Conservation (phyloP, 176 grass and related monocot species). For the Microstegium vimineum region DNA sequence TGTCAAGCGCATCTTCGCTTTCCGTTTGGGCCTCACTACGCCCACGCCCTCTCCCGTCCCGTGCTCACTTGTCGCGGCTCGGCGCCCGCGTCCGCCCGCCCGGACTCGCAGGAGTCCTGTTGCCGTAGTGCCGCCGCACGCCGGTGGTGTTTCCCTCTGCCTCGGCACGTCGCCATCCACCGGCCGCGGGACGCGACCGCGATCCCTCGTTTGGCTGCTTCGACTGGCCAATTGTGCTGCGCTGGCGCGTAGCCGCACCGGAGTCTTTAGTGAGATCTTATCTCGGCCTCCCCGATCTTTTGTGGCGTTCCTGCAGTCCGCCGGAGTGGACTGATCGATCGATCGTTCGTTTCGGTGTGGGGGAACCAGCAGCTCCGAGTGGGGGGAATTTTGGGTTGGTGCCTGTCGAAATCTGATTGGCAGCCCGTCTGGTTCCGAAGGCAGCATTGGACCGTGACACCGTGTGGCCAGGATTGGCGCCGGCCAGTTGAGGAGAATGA, state of each 20-base stretch:
- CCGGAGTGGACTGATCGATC: neutral
- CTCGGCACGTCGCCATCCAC: constrained; percentile 33
- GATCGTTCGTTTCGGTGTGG: neutral
- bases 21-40: constrained; percentile 30
- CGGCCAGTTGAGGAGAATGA: neutral
- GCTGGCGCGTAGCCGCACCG: constrained; percentile 19
- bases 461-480: neutral
- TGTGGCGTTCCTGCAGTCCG: neutral
- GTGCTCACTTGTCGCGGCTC: constrained; percentile 1
- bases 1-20: constrained; percentile 35
- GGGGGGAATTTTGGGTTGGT: neutral
- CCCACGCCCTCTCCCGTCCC: neutral
- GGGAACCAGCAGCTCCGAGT: neutral
- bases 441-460: neutral
- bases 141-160: neutral
- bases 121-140: no score
- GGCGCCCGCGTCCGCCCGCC: neutral
- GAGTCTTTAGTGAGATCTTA: neutral
- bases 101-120: neutral
- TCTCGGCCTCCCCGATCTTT: neutral
- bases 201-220: neutral
- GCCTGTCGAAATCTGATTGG: neutral
- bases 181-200: constrained; percentile 24
- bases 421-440: neutral
- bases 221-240: neutral